Percentiles rank a stretch among this genome's conserved stretches.
phyloP scores from a whole-genome alignment of 768 basidiomycete species.

The Lactarius evosmus region DNA sequence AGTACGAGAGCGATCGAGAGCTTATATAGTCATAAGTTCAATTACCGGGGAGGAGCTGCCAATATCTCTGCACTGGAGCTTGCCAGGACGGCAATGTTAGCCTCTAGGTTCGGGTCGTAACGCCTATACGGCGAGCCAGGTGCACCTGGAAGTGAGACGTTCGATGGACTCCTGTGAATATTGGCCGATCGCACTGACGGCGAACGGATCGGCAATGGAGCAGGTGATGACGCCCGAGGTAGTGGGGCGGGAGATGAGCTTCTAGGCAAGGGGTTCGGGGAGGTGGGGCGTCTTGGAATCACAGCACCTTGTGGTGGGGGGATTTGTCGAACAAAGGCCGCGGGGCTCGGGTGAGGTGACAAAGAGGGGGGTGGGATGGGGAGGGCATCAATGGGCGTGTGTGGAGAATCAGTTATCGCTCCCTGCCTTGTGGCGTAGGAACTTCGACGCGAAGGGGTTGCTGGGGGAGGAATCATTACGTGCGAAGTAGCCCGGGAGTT shows the following conservation, averaged over 20 bases:
- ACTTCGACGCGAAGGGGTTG: neutral
- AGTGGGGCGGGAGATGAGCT: constrained; percentile 21
- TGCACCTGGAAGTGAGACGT: constrained; percentile 24
- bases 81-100: constrained; percentile 25
- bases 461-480: neutral
- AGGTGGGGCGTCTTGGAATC: constrained; percentile 10
- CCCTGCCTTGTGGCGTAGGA: neutral
- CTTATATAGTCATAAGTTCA: constrained; percentile 2
- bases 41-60: neutral
- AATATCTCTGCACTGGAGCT: constrained; percentile 20
- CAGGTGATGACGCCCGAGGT: constrained; percentile 17
- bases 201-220: constrained; percentile 22
- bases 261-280: constrained; percentile 20
- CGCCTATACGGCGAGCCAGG: constrained; percentile 24
- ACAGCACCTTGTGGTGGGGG: constrained; percentile 6
- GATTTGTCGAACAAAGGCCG: constrained; percentile 2
- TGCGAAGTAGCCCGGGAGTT: constrained; percentile 4
- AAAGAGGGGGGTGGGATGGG: constrained; percentile 20
- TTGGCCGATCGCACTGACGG: constrained; percentile 17
- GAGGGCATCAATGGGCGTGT: constrained; percentile 12
- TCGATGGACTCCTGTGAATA: constrained; percentile 7
- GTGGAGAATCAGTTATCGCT: constrained; percentile 4
- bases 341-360: constrained; percentile 19
- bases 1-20: neutral
- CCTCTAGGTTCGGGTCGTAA: constrained; percentile 23